These are phyloP conservation scores for Lavandula angustifolia DNA, from an alignment of 257 asterid genomes.

Conservation along the genomic window DNA sequence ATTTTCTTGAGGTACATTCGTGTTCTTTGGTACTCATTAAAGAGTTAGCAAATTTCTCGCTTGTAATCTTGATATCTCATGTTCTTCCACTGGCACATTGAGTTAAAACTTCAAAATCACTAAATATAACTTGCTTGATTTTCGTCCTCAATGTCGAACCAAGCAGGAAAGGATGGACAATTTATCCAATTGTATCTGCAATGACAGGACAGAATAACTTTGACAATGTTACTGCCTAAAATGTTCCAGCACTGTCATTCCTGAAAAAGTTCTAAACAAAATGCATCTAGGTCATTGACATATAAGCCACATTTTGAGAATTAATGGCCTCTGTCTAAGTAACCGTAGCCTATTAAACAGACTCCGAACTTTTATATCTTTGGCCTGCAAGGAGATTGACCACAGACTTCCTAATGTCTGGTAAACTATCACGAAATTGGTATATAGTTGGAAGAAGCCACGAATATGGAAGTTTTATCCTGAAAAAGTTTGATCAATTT, in stretches of 20 bases:
- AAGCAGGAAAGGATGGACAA: neutral
- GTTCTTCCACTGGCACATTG: slow-evolving; percentile 4
- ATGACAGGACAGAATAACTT: neutral
- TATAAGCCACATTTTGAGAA: slow-evolving; percentile 20
- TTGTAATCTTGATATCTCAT: slow-evolving; percentile 12
- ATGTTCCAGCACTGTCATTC: neutral
- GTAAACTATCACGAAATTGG: neutral
- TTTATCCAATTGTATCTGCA: slow-evolving; percentile 1
- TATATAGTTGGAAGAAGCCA: slow-evolving; percentile 8
- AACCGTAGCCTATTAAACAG: neutral
- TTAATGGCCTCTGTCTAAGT: neutral
- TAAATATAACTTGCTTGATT: neutral
- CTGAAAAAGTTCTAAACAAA: neutral
- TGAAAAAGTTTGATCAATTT: neutral
- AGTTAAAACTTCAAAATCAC: neutral
- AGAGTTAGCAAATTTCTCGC: neutral
- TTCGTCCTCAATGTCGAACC: slow-evolving; percentile 20
- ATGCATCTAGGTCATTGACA: neutral
- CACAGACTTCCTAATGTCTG: neutral
- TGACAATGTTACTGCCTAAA: neutral
- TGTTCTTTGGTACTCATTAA: slow-evolving; percentile 3
- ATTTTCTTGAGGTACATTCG: slow-evolving; percentile 66
- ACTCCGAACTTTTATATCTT: neutral
- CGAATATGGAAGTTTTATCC: neutral
- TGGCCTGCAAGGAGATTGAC: neutral